phyloP scores from a whole-genome alignment of 257 asterid genomes.

The Galeopsis tetrahit region DNA sequence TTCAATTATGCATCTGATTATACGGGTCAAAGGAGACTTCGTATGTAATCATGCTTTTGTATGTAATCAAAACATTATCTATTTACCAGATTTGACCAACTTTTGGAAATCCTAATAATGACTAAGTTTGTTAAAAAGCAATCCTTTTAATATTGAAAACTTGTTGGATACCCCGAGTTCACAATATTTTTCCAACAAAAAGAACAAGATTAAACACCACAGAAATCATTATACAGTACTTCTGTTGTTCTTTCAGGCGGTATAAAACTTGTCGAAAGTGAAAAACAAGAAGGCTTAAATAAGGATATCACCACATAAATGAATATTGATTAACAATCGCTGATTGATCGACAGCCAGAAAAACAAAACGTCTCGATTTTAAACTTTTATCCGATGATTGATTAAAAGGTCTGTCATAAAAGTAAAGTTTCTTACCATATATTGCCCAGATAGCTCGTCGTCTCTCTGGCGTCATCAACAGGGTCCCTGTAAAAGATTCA shows the following conservation, averaged over 20 bases:
- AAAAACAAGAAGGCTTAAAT: neutral
- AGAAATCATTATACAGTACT: slow-evolving; percentile 15
- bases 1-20: slow-evolving; percentile 12
- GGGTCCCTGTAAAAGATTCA: slow-evolving; percentile 63
- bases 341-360: neutral
- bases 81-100: neutral
- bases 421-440: slow-evolving; percentile 64
- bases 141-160: neutral
- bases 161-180: neutral
- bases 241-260: neutral
- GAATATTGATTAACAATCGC: neutral
- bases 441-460: slow-evolving; percentile 99
- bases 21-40: slow-evolving; percentile 10
- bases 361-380: slow-evolving; percentile 4
- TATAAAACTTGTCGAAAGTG: neutral
- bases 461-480: slow-evolving; percentile 95
- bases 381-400: neutral
- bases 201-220: neutral
- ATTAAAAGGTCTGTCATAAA: slow-evolving; percentile 5
- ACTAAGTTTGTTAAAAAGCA: neutral
- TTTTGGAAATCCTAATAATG: slow-evolving; percentile 14
- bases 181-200: slow-evolving; percentile 17
- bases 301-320: too few relatives aligned
- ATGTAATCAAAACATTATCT: slow-evolving; percentile 4
- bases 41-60: too few relatives aligned